phyloP scores from a whole-genome alignment of 192 early-diverging fungal species.

The Entrophospora sp. region DNA sequence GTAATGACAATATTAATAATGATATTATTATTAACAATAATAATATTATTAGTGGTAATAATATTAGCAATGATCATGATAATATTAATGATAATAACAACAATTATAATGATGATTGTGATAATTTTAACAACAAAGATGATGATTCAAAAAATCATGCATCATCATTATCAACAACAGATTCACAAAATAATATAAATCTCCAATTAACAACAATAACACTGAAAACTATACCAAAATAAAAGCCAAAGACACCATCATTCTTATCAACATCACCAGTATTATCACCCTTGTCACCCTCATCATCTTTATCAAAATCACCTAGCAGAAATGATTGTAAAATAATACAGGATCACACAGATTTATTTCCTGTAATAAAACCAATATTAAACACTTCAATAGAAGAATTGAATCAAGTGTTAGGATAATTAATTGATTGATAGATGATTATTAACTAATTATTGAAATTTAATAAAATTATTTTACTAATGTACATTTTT shows the following conservation, averaged over 20 bases:
- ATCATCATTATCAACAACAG: neutral
- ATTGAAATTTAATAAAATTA: too few species aligned
- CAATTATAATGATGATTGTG: neutral
- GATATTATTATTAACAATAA: neutral
- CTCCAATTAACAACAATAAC: neutral
- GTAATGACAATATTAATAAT: neutral
- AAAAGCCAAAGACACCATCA: neutral
- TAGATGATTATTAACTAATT: too few species aligned
- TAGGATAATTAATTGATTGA: too few species aligned
- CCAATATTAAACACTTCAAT: slow-evolving; percentile 2
- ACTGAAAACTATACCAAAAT: neutral
- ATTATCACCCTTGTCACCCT: neutral
- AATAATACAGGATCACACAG: neutral
- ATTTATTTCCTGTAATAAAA: slow-evolving; percentile 2
- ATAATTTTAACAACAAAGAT: neutral
- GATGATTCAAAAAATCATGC: neutral
- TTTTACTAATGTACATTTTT: too few species aligned
- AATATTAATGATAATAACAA: neutral
- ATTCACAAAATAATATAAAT: neutral
- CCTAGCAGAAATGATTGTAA: neutral
- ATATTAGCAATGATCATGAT: neutral
- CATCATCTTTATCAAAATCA: neutral
- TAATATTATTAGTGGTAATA: neutral
- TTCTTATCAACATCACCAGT: neutral
- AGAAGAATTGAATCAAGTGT: slow-evolving; percentile 13